Conservation (phyloP, 768 basidiomycete species). For the Glaciozyma antarctica region DNA sequence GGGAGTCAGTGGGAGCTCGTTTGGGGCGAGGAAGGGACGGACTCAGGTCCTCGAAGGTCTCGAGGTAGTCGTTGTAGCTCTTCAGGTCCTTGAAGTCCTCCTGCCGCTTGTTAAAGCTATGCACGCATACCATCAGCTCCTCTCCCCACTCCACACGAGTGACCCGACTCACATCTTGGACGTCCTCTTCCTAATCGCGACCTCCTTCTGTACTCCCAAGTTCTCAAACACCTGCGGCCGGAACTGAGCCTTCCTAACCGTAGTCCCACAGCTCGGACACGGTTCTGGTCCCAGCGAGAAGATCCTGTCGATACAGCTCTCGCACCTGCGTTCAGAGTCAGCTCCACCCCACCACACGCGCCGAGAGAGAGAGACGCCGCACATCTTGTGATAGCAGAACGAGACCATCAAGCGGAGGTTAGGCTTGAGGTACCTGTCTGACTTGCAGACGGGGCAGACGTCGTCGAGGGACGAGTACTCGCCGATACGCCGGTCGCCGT, state of each 20-base stretch:
- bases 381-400: slow-evolving; percentile 98
- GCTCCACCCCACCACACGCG: neutral
- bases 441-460: slow-evolving; percentile 93
- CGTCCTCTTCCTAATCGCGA: slow-evolving; percentile 73
- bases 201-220: slow-evolving; percentile 84
- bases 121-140: neutral
- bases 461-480: slow-evolving; percentile 42
- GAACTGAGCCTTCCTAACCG: slow-evolving; percentile 86
- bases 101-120: slow-evolving; percentile 83
- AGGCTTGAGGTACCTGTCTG: slow-evolving; percentile 83
- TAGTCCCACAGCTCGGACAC: slow-evolving; percentile 83
- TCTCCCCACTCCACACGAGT: slow-evolving; percentile 1
- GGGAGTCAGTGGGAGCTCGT: neutral
- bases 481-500: no score
- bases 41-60: slow-evolving; percentile 89
- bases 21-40: slow-evolving; percentile 33
- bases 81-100: slow-evolving; percentile 76
- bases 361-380: slow-evolving; percentile 29
- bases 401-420: slow-evolving; percentile 87
- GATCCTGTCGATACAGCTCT: slow-evolving; percentile 91
- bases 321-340: slow-evolving; percentile 60
- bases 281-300: slow-evolving; percentile 93
- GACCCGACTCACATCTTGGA: slow-evolving; percentile 63
- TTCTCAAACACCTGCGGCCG: slow-evolving; percentile 92
- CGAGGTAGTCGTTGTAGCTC: slow-evolving; percentile 88